Evolutionary conservation across 176 grass and related monocot species (phyloP).

Genomic region (Chloris gayana): DNA sequence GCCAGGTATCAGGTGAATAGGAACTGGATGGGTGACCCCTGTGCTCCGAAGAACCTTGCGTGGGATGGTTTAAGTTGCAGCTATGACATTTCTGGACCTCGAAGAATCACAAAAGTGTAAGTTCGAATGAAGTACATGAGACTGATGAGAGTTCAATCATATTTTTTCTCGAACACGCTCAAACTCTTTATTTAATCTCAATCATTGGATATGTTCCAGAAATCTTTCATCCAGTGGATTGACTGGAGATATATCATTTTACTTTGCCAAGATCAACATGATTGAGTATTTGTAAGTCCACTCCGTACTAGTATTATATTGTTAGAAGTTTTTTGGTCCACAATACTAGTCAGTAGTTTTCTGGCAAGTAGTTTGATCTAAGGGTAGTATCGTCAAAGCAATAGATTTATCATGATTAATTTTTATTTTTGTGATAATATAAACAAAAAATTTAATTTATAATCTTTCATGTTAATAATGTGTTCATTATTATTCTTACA

Average conservation of each 20-base stretch:
- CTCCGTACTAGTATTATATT: no score
- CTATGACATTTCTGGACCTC: conserved; percentile 31
- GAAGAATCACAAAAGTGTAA: conserved; percentile 62
- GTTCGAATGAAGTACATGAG: conserved; percentile 11
- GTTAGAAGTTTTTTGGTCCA: no score
- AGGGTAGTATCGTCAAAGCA: no score
- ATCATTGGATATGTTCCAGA: conserved; percentile 30
- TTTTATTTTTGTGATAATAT: no score
- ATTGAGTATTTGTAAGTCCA: conserved; percentile 51
- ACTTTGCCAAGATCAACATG: conserved; percentile 48
- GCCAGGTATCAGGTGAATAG: conserved; percentile 42
- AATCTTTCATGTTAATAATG: no score
- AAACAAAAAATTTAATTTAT: no score
- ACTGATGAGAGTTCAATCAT: not conserved
- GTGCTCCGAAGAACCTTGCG: conserved; percentile 41
- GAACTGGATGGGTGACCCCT: conserved; percentile 72
- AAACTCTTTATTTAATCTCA: no score
- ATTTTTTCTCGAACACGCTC: not conserved
- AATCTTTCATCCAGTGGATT: conserved; percentile 53
- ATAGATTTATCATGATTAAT: no score
- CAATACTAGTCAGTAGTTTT: no score
- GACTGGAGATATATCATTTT: conserved; percentile 43
- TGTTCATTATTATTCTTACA: no score
- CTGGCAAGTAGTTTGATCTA: no score
- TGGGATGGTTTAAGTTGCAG: conserved; percentile 70